A percentile compares a stretch with the other conserved stretches of the same genome.
Evolutionary conservation across 768 basidiomycete species (phyloP).

Genomic region (Leccinum variicolor): DNA sequence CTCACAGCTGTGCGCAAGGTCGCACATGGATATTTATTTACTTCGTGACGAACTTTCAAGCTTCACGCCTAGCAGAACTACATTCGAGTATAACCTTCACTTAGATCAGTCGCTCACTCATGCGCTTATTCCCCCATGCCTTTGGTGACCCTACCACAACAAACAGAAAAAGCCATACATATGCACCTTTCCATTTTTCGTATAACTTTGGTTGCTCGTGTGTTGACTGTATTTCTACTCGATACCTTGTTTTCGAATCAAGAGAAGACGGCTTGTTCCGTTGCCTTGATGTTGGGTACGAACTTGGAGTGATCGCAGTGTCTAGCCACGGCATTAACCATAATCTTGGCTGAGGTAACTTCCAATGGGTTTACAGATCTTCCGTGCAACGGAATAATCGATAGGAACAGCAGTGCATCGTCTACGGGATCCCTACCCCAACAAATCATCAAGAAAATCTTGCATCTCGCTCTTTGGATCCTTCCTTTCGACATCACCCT

Average conservation of each 20-base stretch:
- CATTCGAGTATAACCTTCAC: not conserved
- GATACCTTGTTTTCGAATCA: not conserved
- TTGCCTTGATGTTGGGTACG: not conserved
- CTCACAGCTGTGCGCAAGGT: conserved; percentile 7
- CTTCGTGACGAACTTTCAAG: conserved; percentile 14
- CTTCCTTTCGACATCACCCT: conserved; percentile 29
- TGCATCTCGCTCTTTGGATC: conserved; percentile 59
- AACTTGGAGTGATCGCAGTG: not conserved
- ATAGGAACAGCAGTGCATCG: not conserved
- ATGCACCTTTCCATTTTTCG: conserved; percentile 1
- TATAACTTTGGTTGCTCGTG: conserved; percentile 2
- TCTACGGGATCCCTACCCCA: conserved; percentile 33
- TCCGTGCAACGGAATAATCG: not conserved
- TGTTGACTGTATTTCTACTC: conserved; percentile 4
- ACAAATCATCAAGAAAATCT: conserved; percentile 66
- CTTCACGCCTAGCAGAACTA: not conserved
- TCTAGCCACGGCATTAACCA: not conserved
- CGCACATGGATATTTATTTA: conserved; percentile 9
- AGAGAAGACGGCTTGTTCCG: not conserved
- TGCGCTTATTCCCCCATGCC: not conserved
- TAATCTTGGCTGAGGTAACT: not conserved
- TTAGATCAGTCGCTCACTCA: conserved; percentile 1
- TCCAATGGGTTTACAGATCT: not conserved
- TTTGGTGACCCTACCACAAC: conserved; percentile 5
- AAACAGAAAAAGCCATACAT: not conserved